Conservation (phyloP, 148 eudicot genomes). For the Diospyros lotus region DNA sequence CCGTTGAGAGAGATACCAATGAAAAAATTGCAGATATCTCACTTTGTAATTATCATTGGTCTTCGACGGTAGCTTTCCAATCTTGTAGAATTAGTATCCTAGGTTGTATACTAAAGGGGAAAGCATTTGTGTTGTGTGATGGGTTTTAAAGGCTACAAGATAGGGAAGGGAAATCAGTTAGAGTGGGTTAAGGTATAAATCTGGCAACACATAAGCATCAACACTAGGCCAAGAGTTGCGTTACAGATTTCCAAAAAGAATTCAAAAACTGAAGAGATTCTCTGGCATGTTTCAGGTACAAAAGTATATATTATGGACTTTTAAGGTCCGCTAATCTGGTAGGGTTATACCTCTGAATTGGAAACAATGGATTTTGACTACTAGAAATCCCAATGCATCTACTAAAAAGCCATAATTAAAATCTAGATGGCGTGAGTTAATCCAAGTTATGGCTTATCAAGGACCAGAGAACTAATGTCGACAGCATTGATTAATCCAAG, state of each 20-base stretch:
- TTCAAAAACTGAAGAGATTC: neutral
- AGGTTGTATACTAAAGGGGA: neutral
- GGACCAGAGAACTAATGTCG: neutral
- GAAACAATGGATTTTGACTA: neutral
- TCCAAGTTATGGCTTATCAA: neutral
- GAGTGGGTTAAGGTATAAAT: neutral
- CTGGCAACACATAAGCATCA: neutral
- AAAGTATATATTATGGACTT: no score
- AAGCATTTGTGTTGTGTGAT: neutral
- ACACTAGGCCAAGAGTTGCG: neutral
- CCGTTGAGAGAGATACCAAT: no score
- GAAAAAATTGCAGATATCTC: no score
- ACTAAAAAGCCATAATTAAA: neutral
- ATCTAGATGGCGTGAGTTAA: neutral
- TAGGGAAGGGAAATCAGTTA: neutral
- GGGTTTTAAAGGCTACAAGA: neutral
- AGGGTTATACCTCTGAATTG: neutral
- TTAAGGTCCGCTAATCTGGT: neutral
- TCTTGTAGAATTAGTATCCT: neutral
- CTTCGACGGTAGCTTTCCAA: neutral
- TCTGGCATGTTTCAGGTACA: neutral
- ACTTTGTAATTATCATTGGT: no score
- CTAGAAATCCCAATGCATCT: neutral
- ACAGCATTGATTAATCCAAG: no score
- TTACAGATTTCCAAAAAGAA: neutral